Conservation (phyloP, 139 green algal genomes). For the Chlorella ohadii region DNA sequence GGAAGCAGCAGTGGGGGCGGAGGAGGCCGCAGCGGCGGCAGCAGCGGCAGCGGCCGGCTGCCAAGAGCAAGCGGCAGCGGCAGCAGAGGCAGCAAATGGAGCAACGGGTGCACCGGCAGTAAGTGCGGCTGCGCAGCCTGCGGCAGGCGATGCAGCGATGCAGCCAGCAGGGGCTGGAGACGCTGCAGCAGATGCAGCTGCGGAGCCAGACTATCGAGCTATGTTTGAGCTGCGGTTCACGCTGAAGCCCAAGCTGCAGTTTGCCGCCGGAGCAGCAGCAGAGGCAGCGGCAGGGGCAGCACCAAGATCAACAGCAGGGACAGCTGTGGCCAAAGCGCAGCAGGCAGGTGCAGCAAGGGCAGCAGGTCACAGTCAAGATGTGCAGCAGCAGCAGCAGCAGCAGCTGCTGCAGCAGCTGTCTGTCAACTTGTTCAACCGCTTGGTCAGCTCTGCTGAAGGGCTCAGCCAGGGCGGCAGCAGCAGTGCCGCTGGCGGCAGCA, state of each 20-base stretch:
- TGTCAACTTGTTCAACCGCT: conserved; percentile 51
- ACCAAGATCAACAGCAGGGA: not conserved
- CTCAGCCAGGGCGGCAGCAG: not conserved
- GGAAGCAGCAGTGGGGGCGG: too few species aligned
- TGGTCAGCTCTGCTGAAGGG: not conserved
- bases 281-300: not conserved
- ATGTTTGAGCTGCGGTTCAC: conserved; percentile 8
- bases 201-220: not conserved
- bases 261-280: not conserved
- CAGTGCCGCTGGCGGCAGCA: not conserved
- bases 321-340: not conserved
- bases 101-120: not conserved
- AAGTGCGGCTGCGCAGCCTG: not conserved
- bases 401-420: conserved; percentile 19
- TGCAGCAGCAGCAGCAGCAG: not conserved
- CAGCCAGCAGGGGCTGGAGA: too few species aligned
- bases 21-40: not conserved
- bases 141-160: not conserved
- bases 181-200: not conserved
- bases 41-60: not conserved
- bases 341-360: conserved; percentile 3
- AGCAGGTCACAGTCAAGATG: conserved; percentile 28
- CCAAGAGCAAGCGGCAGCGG: not conserved
- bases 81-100: not conserved
- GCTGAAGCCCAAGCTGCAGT: conserved; percentile 17